Conservation (phyloP, 257 asterid species). For the Paraleonurus japonicus region DNA sequence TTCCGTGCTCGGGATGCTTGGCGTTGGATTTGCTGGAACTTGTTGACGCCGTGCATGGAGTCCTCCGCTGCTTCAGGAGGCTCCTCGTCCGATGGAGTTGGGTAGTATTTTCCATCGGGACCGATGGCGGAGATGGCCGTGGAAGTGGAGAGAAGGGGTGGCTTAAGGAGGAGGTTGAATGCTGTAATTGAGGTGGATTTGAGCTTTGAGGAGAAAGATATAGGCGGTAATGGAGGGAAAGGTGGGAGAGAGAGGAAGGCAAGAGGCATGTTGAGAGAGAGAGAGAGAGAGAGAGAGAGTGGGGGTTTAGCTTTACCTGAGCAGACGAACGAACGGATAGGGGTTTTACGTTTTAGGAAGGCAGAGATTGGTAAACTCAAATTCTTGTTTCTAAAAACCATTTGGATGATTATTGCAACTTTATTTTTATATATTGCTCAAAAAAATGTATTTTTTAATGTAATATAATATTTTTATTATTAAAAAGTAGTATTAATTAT, state of each 20-base stretch:
- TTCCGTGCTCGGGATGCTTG: conserved; percentile 74
- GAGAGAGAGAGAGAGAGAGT: conserved; percentile 27
- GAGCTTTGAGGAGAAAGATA: conserved; percentile 33
- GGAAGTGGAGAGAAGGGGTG: conserved; percentile 36
- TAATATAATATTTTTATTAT: too few relatives aligned
- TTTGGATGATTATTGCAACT: too few relatives aligned
- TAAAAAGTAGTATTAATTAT: too few relatives aligned
- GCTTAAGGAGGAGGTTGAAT: conserved; percentile 31
- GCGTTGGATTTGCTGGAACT: conserved; percentile 85
- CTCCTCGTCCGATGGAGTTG: conserved; percentile 82
- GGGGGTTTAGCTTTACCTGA: conserved; percentile 23
- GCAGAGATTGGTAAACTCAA: too few relatives aligned
- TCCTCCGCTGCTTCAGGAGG: conserved; percentile 97
- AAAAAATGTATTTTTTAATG: too few relatives aligned
- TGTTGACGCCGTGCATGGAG: conserved; percentile 92
- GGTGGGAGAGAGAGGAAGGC: conserved; percentile 40
- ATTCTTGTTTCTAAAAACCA: too few relatives aligned
- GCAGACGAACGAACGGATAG: conserved; percentile 14
- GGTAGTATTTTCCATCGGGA: conserved; percentile 75
- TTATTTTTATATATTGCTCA: too few relatives aligned
- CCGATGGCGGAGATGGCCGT: conserved; percentile 63
- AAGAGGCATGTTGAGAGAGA: conserved; percentile 33
- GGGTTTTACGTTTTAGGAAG: conserved; percentile 23
- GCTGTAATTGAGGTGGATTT: conserved; percentile 33
- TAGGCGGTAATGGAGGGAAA: conserved; percentile 37